Evolutionary conservation across 2,329 filamentous ascomycete species (phyloP).

Genomic region (Fusarium duplospermum): DNA sequence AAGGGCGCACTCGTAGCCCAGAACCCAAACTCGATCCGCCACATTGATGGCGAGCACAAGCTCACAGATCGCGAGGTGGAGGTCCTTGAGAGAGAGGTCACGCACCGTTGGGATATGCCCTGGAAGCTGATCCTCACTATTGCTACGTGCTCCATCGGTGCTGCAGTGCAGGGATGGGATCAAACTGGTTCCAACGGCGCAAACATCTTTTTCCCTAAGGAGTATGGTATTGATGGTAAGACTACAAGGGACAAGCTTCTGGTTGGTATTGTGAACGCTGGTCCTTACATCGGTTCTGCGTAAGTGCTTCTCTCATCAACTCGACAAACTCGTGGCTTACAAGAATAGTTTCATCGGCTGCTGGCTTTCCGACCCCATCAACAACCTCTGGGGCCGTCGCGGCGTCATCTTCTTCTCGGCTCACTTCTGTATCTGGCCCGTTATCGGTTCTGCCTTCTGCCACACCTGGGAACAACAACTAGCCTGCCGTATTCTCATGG

Average conservation of each 20-base stretch:
- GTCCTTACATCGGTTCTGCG: slow-evolving; percentile 60
- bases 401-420: slow-evolving; percentile 78
- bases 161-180: slow-evolving; percentile 76
- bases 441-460: slow-evolving; percentile 72
- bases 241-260: slow-evolving; percentile 56
- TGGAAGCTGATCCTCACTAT: slow-evolving; percentile 74
- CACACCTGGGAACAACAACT: slow-evolving; percentile 76
- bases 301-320: slow-evolving; percentile 47
- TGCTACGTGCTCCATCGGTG: slow-evolving; percentile 73
- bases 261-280: slow-evolving; percentile 75
- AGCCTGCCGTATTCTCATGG: slow-evolving; percentile 73
- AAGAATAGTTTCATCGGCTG: slow-evolving; percentile 60
- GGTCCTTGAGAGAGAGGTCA: slow-evolving; percentile 68
- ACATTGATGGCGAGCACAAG: slow-evolving; percentile 64
- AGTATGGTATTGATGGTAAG: slow-evolving; percentile 52
- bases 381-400: slow-evolving; percentile 58
- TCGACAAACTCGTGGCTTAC: slow-evolving; percentile 11
- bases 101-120: slow-evolving; percentile 75
- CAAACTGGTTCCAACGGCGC: slow-evolving; percentile 72
- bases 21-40: slow-evolving; percentile 67
- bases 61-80: slow-evolving; percentile 42
- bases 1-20: slow-evolving; percentile 67
- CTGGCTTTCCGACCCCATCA: slow-evolving; percentile 75
- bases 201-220: slow-evolving; percentile 68
- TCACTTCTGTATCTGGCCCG: slow-evolving; percentile 74